Percentiles rank a stretch among this genome's conserved stretches.
Conservation (phyloP, 176 grass and related monocot genomes). For the Oryza meridionalis region DNA sequence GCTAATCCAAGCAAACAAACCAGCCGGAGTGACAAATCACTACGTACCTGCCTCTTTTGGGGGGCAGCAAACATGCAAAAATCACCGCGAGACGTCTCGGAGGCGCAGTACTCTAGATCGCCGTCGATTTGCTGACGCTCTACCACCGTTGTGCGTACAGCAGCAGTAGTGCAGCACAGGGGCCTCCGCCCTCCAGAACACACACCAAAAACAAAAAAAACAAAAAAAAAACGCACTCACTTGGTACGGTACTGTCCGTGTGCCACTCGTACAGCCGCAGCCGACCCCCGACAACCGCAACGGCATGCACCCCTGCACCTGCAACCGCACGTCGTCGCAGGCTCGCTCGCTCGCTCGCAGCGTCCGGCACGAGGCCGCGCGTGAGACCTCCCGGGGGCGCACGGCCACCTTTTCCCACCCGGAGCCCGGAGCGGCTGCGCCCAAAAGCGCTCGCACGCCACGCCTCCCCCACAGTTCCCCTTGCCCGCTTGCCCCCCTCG, state of each 20-base stretch:
- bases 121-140: background rate
- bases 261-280: background rate
- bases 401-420: conserved; percentile 1
- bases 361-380: background rate
- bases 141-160: too few relatives aligned
- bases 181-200: background rate
- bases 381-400: too few relatives aligned
- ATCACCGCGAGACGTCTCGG: background rate
- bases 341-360: background rate
- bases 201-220: too few relatives aligned
- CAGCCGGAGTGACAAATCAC: too few relatives aligned
- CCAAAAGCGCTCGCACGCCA: conserved; percentile 37
- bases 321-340: background rate
- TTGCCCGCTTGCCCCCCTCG: background rate
- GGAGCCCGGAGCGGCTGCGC: conserved; percentile 35
- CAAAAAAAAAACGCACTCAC: background rate
- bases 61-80: too few relatives aligned
- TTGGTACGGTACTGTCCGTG: background rate
- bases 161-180: too few relatives aligned
- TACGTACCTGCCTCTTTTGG: too few relatives aligned
- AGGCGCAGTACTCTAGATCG: background rate
- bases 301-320: conserved; percentile 3
- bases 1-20: too few relatives aligned
- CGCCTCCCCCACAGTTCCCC: background rate
- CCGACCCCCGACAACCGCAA: conserved; percentile 6